phyloP scores from a whole-genome alignment of 73 alveolate genomes.

The Tetrahymena elliotti region DNA sequence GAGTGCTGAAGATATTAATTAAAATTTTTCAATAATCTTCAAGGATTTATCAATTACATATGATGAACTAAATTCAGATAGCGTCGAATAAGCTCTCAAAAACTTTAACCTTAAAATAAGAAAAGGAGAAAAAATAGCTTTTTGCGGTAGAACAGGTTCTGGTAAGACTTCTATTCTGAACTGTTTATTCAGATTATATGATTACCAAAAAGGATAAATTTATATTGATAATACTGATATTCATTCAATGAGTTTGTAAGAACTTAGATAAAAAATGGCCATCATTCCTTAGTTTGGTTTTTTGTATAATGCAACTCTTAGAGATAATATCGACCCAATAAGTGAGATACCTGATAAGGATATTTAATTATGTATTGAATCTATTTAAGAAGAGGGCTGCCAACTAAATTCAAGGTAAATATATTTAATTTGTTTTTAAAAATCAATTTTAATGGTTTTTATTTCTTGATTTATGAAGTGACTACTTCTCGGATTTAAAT shows the following conservation, averaged over 20 bases:
- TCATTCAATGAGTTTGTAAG: constrained; percentile 16
- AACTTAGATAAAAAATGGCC: constrained; percentile 57
- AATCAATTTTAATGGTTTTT: no score
- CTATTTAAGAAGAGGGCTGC: neutral
- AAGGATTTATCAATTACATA: neutral
- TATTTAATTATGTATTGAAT: constrained; percentile 22
- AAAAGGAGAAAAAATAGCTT: constrained; percentile 58
- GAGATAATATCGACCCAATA: constrained; percentile 79
- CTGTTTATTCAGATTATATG: constrained; percentile 59
- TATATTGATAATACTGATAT: constrained; percentile 55
- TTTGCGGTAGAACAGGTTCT: constrained; percentile 85
- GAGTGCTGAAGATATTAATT: neutral
- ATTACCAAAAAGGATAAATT: constrained; percentile 26
- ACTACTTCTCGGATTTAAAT: no score
- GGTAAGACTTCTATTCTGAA: constrained; percentile 75
- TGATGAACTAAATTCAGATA: constrained; percentile 2
- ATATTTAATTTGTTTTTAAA: no score
- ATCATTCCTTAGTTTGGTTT: constrained; percentile 69
- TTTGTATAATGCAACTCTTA: constrained; percentile 54
- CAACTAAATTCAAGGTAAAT: neutral
- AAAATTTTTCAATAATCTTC: constrained; percentile 3
- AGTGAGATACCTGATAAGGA: constrained; percentile 44
- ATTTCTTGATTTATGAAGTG: no score
- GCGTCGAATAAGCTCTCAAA: constrained; percentile 4
- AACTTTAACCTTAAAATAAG: neutral